These are phyloP conservation scores for Batrachochytrium dendrobatidis DNA, from an alignment of 371 early-diverging fungal species.

Conservation along the genomic window DNA sequence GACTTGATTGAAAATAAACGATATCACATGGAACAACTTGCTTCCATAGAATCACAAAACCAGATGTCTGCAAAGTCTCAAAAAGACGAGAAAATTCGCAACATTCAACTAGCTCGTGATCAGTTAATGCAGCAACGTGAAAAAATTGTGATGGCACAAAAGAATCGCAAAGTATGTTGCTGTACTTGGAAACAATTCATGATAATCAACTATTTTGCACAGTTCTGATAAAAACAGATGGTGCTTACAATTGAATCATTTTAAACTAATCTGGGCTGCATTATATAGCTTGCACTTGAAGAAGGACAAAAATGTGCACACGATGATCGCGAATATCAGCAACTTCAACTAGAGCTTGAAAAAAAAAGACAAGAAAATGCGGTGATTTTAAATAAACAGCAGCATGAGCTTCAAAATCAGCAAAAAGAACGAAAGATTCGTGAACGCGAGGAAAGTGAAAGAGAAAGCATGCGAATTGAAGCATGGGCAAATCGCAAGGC, in stretches of 20 bases:
- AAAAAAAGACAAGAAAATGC: constrained; percentile 1
- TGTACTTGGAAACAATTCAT: background rate
- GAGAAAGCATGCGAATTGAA: constrained; percentile 9
- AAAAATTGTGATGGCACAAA: constrained; percentile 1
- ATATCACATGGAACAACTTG: background rate
- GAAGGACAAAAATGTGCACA: background rate
- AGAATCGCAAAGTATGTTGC: constrained; percentile 8
- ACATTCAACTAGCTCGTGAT: background rate
- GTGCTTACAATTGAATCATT: background rate
- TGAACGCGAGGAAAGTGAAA: constrained; percentile 11
- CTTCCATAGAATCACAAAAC: background rate
- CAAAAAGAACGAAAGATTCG: background rate
- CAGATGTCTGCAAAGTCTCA: background rate
- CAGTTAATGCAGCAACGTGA: constrained; percentile 10
- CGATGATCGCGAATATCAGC: background rate
- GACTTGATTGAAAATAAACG: background rate
- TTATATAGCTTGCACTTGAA: background rate
- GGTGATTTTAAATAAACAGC: background rate
- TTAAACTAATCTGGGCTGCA: background rate
- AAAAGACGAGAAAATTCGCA: background rate
- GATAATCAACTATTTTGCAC: background rate
- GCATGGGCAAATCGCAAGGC: constrained; percentile 26
- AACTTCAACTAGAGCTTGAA: constrained; percentile 1
- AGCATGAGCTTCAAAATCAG: constrained; percentile 2
- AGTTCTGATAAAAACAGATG: background rate